These are phyloP conservation scores for Coffea eugenioides DNA, from an alignment of 257 asterid genomes.

Conservation along the genomic window DNA sequence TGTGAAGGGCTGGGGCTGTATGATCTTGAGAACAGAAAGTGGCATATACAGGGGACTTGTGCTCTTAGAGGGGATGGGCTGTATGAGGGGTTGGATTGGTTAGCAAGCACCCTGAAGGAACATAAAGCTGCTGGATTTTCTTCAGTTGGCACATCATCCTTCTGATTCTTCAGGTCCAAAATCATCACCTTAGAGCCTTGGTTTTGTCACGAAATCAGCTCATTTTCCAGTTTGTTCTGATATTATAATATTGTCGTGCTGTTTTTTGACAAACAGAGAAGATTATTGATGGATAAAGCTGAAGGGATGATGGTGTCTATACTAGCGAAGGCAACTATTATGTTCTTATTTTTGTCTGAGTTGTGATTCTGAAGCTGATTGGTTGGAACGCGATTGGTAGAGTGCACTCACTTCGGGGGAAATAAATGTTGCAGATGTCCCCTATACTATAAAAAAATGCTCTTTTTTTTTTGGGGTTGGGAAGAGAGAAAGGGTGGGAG, in stretches of 20 bases:
- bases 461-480: too few species aligned
- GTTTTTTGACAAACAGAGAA: conserved; percentile 3
- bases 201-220: not conserved
- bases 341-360: not conserved
- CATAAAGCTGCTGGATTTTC: conserved; percentile 81
- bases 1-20: conserved; percentile 87
- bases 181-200: conserved; percentile 8
- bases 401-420: not conserved
- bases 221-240: not conserved
- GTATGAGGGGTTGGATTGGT: conserved; percentile 97
- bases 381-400: not conserved
- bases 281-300: conserved; percentile 30
- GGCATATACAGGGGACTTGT: conserved; percentile 96
- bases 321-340: not conserved
- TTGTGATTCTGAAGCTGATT: conserved; percentile 18
- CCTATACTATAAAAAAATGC: not conserved
- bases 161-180: conserved; percentile 46
- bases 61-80: conserved; percentile 94
- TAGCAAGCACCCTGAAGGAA: conserved; percentile 82
- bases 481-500: too few species aligned
- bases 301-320: conserved; percentile 17
- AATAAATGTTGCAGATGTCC: conserved; percentile 7
- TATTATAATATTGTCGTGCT: not conserved
- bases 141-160: conserved; percentile 72
- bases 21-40: conserved; percentile 80